Evolutionary conservation across 1,284 basidiomycete genomes (phyloP).

Genomic region (Gomphus sp.): DNA sequence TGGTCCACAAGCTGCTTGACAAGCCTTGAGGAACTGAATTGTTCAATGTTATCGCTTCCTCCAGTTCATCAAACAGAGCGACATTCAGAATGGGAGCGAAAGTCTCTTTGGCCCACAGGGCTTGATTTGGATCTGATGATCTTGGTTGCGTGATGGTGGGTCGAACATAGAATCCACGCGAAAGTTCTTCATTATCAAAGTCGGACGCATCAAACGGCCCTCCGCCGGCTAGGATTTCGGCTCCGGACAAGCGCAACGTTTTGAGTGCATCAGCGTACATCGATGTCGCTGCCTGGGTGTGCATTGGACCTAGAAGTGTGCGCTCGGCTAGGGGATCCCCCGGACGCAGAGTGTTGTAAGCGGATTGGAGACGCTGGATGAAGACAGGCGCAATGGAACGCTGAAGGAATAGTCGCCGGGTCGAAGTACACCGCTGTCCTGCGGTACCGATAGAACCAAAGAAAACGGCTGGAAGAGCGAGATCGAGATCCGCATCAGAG

Average conservation of each 20-base stretch:
- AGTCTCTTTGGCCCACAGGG: slow-evolving; percentile 67
- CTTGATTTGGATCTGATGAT: slow-evolving; percentile 31
- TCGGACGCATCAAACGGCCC: slow-evolving; percentile 25
- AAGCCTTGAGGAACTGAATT: slow-evolving; percentile 88
- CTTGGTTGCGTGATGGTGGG: slow-evolving; percentile 76
- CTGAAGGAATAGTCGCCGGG: slow-evolving; percentile 85
- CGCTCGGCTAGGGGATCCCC: slow-evolving; percentile 72
- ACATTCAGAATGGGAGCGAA: slow-evolving; percentile 86
- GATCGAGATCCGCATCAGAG: slow-evolving; percentile 84
- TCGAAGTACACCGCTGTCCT: slow-evolving; percentile 92
- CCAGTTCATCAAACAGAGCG: slow-evolving; percentile 82
- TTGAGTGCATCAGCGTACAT: slow-evolving; percentile 59
- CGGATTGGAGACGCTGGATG: slow-evolving; percentile 61
- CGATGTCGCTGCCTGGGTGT: slow-evolving; percentile 58
- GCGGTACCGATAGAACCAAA: slow-evolving; percentile 94
- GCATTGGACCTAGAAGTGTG: slow-evolving; percentile 84
- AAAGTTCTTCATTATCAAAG: slow-evolving; percentile 14
- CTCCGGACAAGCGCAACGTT: slow-evolving; percentile 55
- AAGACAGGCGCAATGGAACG: slow-evolving; percentile 69
- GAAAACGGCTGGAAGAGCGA: slow-evolving; percentile 84
- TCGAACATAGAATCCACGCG: slow-evolving; percentile 76
- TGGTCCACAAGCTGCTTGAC: slow-evolving; percentile 87
- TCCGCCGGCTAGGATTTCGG: slow-evolving; percentile 73
- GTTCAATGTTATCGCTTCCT: slow-evolving; percentile 88
- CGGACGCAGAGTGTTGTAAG: slow-evolving; percentile 60